Evolutionary conservation across 2,329 filamentous ascomycete species (phyloP), one percentile per base, ranked within the genome.

Genomic region (Leptographium lundbergii): DNA sequence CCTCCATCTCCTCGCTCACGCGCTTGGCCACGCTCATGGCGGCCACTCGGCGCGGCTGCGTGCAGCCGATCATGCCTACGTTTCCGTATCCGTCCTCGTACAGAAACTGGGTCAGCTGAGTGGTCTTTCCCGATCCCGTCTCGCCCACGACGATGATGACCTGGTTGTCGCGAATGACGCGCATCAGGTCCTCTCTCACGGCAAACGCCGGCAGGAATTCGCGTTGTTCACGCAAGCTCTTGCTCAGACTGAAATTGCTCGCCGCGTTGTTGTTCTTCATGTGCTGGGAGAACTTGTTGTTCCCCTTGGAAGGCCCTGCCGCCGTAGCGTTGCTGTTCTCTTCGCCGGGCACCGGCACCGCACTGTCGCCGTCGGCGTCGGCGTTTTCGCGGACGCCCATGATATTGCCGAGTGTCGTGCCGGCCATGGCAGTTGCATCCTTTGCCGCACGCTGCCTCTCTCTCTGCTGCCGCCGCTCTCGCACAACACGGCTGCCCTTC

Each of bases 1-100:
- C 91, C 65, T 96, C 89, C 95, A 99, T 99, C 74, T 99, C 94
- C 73, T 99, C 94, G 60, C 89, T 90, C 47, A 99, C 94, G 77
- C 94, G 91, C 72, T 97, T 97, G 2, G 94, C 94, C 32, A 99
- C 94, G 74, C 91, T 96, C 94, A 99, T 99, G 25, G 94, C 94
- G 27, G 94, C 94, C 39, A 99, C 95, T 78, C 94, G 88, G 67
- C 94, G 84, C 57, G 94, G 94, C 66, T 99, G 94, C 1, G 94
- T 99, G 69, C 94, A 99, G 5, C 91, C 92, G 66, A 99, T 97
- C 80, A 96, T 85, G 55, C 94, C 94, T 36, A 80, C 75, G 59
- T 87, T 87, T 17, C 86, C 89, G 69, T 96, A 99, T 0, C 95
- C 95, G 67, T 97, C 94, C 71, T 99, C 94, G 68, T 95, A 85